phyloP scores from a whole-genome alignment of 495 filamentous ascomycete species.

The Penicillium parvum region DNA sequence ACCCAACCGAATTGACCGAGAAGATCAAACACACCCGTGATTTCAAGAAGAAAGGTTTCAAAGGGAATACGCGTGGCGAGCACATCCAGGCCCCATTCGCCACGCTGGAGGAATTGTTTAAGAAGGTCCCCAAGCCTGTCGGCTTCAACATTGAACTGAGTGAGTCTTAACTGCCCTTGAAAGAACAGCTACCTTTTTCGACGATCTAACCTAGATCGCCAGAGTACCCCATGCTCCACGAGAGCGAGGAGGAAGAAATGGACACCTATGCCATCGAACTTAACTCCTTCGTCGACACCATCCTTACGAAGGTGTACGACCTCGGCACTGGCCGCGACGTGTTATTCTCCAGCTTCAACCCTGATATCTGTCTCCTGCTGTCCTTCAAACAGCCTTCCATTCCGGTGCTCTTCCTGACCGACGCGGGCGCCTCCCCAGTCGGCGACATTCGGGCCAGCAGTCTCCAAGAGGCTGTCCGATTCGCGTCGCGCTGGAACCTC shows the following conservation, averaged over 20 bases:
- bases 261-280: conserved; percentile 95
- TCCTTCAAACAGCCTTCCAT: conserved; percentile 96
- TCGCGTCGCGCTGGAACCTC: conserved; percentile 91
- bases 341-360: conserved; percentile 95
- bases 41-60: conserved; percentile 90
- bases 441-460: conserved; percentile 89
- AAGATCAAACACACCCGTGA: conserved; percentile 96
- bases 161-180: conserved; percentile 29
- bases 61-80: conserved; percentile 87
- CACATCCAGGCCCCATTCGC: conserved; percentile 95
- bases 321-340: conserved; percentile 69
- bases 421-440: conserved; percentile 69
- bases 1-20: conserved; percentile 65
- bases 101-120: conserved; percentile 89
- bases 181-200: conserved; percentile 26
- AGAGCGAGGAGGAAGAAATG: conserved; percentile 94
- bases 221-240: conserved; percentile 95
- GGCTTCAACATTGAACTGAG: conserved; percentile 99
- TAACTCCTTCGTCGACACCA: conserved; percentile 94
- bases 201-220: conserved; percentile 28
- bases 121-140: conserved; percentile 69
- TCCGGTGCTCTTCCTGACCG: conserved; percentile 90
- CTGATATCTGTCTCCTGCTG: conserved; percentile 88
- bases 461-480: conserved; percentile 91
- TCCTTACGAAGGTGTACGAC: conserved; percentile 82